Evolutionary conservation across 192 early-diverging fungal species (phyloP).

Genomic region (Backusella sp.): DNA sequence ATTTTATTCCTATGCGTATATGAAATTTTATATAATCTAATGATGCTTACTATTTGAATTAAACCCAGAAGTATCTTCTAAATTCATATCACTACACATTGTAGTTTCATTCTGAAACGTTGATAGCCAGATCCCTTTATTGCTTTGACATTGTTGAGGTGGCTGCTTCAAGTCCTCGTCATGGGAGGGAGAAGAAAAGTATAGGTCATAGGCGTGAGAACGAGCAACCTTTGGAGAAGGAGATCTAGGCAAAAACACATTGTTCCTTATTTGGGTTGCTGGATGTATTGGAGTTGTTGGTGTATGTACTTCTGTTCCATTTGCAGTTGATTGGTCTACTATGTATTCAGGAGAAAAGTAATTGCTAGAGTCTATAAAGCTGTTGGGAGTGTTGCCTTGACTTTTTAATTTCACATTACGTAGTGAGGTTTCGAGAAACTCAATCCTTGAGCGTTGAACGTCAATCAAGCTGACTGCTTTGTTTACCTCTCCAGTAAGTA

Average conservation of each 20-base stretch:
- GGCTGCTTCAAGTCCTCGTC: neutral
- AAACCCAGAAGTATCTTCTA: neutral
- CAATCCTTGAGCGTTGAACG: slow-evolving; percentile 12
- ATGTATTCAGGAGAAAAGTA: slow-evolving; percentile 14
- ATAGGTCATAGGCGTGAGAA: neutral
- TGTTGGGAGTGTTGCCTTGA: neutral
- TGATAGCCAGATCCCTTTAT: neutral
- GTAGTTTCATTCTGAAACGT: neutral
- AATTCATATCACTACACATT: neutral
- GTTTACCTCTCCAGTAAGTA: slow-evolving; percentile 10
- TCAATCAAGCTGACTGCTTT: slow-evolving; percentile 6
- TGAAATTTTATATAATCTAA: neutral
- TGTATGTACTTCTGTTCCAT: slow-evolving; percentile 1
- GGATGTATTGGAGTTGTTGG: slow-evolving; percentile 13
- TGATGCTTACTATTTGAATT: neutral
- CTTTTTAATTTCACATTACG: slow-evolving; percentile 1
- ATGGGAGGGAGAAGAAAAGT: neutral
- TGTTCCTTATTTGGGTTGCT: neutral
- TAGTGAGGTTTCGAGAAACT: slow-evolving; percentile 11
- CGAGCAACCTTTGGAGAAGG: neutral
- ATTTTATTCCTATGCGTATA: neutral
- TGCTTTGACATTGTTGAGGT: neutral
- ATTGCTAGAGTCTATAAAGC: neutral
- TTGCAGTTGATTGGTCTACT: neutral
- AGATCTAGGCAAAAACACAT: neutral